Base-by-base conservation (phyloP, 352 stramenopile genomes). In the Nothophytophthora sp. region DNA sequence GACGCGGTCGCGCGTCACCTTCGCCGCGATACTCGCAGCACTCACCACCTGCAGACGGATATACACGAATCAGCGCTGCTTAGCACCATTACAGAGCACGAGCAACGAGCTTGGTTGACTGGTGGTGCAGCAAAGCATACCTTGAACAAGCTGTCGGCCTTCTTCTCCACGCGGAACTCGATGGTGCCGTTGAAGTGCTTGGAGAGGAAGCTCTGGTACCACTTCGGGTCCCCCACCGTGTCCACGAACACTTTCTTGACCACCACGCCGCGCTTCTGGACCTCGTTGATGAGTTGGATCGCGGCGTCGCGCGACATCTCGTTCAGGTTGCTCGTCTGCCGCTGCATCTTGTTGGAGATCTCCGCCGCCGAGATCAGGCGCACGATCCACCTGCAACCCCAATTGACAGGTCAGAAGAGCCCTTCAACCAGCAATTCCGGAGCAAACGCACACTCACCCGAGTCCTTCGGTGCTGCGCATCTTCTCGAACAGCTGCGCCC, bases 61-160 rank as follows among this genome's bases (percentile, higher is more conserved):
- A 27, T 58, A 45, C 18, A 33, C 16, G n/a, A n/a, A n/a, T n/a
- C n/a, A n/a, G n/a, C n/a, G n/a, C n/a, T n/a, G n/a, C n/a, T n/a
- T n/a, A n/a, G n/a, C n/a, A n/a, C n/a, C n/a, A n/a, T n/a, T n/a
- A n/a, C n/a, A n/a, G n/a, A n/a, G n/a, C n/a, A n/a, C n/a, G n/a
- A n/a, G n/a, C n/a, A n/a, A n/a, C n/a, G n/a, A n/a, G n/a, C n/a
- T n/a, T n/a, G n/a, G n/a, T n/a, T n/a, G n/a, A n/a, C n/a, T n/a
- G n/a, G n/a, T n/a, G n/a, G n/a, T n/a, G n/a, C n/a, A n/a, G n/a
- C n/a, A n/a, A n/a, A n/a, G n/a, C n/a, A n/a, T 20, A 90, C 89
- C 67, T 97, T 97, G 82, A 98, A 98, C 9, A 98, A 83, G 50
- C 91, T 96, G 69, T 99, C 96, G 18, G 95, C 96, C 57, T 98